These are phyloP conservation scores for Arthrobotrys sinensis DNA, from an alignment of 2,329 filamentous ascomycete species.

Conservation along the genomic window DNA sequence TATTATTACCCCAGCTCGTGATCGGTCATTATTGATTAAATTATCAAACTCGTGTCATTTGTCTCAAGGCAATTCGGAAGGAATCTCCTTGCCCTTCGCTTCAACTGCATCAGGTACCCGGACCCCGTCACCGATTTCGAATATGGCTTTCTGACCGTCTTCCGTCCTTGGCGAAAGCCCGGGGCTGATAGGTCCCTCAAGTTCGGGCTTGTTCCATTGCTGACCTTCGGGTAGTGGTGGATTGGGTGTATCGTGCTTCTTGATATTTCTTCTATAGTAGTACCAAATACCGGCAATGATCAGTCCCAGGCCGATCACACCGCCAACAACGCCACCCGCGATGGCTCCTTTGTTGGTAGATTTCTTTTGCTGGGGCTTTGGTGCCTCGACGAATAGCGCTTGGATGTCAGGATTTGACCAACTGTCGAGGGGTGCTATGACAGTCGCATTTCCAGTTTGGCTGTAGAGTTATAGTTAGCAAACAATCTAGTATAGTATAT, in stretches of 20 bases:
- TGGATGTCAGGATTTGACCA: conserved; percentile 46
- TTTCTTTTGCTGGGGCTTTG: conserved; percentile 10
- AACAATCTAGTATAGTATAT: too few species aligned
- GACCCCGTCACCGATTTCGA: conserved; percentile 37
- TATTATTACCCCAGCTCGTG: conserved; percentile 17
- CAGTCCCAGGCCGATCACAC: conserved; percentile 29
- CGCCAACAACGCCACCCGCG: conserved; percentile 46
- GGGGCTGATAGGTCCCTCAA: conserved; percentile 32
- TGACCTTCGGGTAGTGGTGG: conserved; percentile 44
- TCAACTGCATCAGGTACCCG: conserved; percentile 20
- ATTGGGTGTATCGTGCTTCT: conserved; percentile 33
- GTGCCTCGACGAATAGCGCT: conserved; percentile 28
- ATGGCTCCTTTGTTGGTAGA: conserved; percentile 34
- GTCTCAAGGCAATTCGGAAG: conserved; percentile 47
- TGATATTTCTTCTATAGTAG: conserved; percentile 41
- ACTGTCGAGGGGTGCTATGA: conserved; percentile 17
- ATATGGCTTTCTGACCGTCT: conserved; percentile 7
- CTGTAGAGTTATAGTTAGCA: conserved; percentile 20
- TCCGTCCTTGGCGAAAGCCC: conserved; percentile 19
- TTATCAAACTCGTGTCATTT: neutral
- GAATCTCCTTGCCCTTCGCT: conserved; percentile 47
- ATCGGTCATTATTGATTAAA: conserved; percentile 40
- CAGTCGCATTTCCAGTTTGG: conserved; percentile 22
- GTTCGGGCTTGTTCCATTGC: conserved; percentile 58
- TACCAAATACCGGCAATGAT: conserved; percentile 29